Percentiles rank a stretch among this genome's conserved stretches.
phyloP scores from a whole-genome alignment of 768 basidiomycete genomes.

The Pleurotus djamor region DNA sequence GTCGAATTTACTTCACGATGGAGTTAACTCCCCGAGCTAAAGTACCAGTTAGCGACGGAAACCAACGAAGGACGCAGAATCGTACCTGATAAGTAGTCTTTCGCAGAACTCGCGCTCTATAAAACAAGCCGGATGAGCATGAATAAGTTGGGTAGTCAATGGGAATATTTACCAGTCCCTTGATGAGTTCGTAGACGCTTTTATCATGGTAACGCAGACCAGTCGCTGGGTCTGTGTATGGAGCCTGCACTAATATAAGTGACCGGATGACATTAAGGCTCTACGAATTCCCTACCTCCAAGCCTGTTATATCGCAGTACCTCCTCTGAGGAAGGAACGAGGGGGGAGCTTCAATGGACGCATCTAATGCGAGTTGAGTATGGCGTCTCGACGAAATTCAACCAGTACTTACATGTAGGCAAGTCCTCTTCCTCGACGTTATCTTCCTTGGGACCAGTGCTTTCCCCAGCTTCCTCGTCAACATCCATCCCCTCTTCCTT shows the following conservation, averaged over 20 bases:
- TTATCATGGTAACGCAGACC: slow-evolving; percentile 83
- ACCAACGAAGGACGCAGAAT: slow-evolving; percentile 10
- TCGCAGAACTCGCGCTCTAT: slow-evolving; percentile 68
- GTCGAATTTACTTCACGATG: slow-evolving; percentile 28
- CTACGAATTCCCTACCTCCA: slow-evolving; percentile 49
- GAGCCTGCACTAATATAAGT: slow-evolving; percentile 45
- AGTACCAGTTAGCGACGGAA: slow-evolving; percentile 47
- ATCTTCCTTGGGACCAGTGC: not conserved
- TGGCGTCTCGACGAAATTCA: not conserved
- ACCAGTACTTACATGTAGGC: slow-evolving; percentile 58
- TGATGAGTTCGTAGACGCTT: slow-evolving; percentile 82
- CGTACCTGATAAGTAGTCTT: slow-evolving; percentile 71
- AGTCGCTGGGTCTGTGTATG: slow-evolving; percentile 81
- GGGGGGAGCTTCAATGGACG: slow-evolving; percentile 83
- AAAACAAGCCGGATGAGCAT: not conserved
- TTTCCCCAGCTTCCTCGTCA: slow-evolving; percentile 34
- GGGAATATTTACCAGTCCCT: slow-evolving; percentile 52
- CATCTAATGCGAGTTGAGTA: slow-evolving; percentile 40
- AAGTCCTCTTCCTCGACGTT: slow-evolving; percentile 51
- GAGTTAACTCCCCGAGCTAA: slow-evolving; percentile 35
- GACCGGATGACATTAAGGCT: not conserved
- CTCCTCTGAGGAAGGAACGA: slow-evolving; percentile 74
- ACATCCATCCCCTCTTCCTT: slow-evolving; percentile 54
- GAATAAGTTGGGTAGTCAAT: not conserved
- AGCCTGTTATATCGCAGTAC: slow-evolving; percentile 85